phyloP scores from a whole-genome alignment of 768 basidiomycete genomes.

The Russula lepida region DNA sequence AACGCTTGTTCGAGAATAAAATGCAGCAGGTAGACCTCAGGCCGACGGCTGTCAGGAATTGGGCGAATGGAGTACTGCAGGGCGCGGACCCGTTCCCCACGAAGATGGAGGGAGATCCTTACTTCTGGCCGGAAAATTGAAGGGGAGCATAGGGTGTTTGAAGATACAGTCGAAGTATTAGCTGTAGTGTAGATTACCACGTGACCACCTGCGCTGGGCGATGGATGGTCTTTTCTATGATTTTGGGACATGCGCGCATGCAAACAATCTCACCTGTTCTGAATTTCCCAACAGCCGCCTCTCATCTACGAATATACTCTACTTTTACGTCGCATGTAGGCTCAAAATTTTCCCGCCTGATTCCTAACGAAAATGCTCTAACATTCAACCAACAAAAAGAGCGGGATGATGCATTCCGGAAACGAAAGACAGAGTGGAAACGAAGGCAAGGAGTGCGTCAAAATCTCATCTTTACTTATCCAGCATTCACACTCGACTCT shows the following conservation, averaged over 20 bases:
- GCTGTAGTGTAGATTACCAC: background rate
- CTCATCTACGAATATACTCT: slow-evolving; percentile 6
- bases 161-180: background rate
- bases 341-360: background rate
- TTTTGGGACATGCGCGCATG: background rate
- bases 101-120: background rate
- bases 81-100: background rate
- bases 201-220: background rate
- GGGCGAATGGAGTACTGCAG: background rate
- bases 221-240: too few species aligned
- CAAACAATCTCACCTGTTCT: background rate
- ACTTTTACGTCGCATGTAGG: background rate
- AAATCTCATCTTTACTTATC: background rate
- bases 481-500: slow-evolving; percentile 5
- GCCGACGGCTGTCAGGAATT: background rate
- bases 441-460: slow-evolving; percentile 55
- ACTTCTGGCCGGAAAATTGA: background rate
- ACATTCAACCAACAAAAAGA: background rate
- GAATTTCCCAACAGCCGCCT: background rate
- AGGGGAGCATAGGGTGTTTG: background rate
- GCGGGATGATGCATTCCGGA: slow-evolving; percentile 29
- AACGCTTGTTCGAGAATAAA: slow-evolving; percentile 1
- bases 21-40: background rate
- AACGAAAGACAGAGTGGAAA: slow-evolving; percentile 66
- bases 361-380: background rate